These are phyloP conservation scores for Chlamydomonas asymmetrica DNA, from an alignment of 139 green algal genomes.

Conservation along the genomic window DNA sequence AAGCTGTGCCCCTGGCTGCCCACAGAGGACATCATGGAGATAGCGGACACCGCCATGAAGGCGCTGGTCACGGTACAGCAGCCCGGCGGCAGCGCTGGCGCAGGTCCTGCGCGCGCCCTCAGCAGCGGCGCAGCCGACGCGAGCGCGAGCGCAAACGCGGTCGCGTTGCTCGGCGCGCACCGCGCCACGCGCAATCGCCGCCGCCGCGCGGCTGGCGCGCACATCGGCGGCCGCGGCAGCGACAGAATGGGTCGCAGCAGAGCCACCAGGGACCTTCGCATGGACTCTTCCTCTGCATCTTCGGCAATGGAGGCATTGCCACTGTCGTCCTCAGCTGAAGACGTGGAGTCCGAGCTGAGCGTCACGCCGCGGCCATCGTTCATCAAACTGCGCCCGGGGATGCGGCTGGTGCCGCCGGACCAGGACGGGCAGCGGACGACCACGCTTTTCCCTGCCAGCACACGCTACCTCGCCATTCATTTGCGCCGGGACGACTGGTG, in stretches of 20 bases:
- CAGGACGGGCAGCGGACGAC: not conserved
- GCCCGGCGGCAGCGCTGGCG: not conserved
- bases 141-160: not conserved
- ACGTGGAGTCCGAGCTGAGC: not conserved
- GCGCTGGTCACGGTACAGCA: not conserved
- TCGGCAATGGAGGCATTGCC: no score
- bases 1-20: constrained; percentile 24
- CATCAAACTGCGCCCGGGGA: not conserved
- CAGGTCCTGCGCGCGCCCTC: not conserved
- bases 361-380: not conserved
- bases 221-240: not conserved
- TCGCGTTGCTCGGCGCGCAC: not conserved
- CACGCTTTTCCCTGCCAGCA: not conserved
- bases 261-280: no score
- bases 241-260: no score
- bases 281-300: no score
- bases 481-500: constrained; percentile 28
- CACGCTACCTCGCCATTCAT: constrained; percentile 17
- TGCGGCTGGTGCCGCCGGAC: not conserved
- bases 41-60: not conserved
- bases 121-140: not conserved
- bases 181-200: not conserved
- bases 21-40: not conserved
- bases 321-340: no score
- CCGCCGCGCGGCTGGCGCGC: not conserved